These are phyloP conservation scores for Ogataea neopini DNA, from an alignment of 805 yeast species.

Conservation along the genomic window DNA sequence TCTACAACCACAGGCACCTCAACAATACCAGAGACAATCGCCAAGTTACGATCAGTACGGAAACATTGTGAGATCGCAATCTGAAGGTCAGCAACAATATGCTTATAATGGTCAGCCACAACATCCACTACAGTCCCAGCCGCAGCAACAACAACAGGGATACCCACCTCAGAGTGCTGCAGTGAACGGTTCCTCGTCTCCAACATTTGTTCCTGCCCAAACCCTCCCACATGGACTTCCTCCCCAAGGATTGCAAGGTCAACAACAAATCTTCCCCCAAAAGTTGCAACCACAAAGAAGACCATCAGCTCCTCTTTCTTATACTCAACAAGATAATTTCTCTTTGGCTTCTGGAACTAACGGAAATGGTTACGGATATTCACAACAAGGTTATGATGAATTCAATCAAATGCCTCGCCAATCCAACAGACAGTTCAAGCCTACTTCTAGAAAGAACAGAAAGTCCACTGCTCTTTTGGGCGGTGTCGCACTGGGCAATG, in stretches of 20 bases:
- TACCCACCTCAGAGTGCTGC: slow-evolving; percentile 7
- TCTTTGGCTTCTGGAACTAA: slow-evolving; percentile 25
- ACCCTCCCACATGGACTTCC: slow-evolving; percentile 37
- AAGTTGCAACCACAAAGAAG: slow-evolving; percentile 28
- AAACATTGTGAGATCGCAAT: slow-evolving; percentile 21
- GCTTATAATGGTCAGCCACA: slow-evolving; percentile 8
- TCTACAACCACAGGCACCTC: slow-evolving; percentile 8
- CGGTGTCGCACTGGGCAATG: slow-evolving; percentile 26
- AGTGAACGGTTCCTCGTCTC: slow-evolving; percentile 29
- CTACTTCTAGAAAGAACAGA: slow-evolving; percentile 48
- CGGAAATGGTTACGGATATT: slow-evolving; percentile 17
- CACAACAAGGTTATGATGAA: slow-evolving; percentile 21
- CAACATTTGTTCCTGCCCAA: slow-evolving; percentile 32
- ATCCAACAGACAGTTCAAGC: slow-evolving; percentile 35
- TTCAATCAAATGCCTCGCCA: slow-evolving; percentile 19
- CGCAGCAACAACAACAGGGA: slow-evolving; percentile 7
- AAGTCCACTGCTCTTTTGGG: slow-evolving; percentile 39
- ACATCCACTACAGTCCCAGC: slow-evolving; percentile 9
- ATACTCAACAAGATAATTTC: slow-evolving; percentile 26
- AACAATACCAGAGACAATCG: slow-evolving; percentile 11
- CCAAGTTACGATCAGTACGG: slow-evolving; percentile 23
- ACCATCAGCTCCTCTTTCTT: slow-evolving; percentile 29
- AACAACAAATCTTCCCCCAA: slow-evolving; percentile 31
- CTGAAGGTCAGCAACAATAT: slow-evolving; percentile 15
- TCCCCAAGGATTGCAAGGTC: slow-evolving; percentile 35